phyloP scores from a whole-genome alignment of 371 early-diverging fungal species.

The Mucor circinelloides region DNA sequence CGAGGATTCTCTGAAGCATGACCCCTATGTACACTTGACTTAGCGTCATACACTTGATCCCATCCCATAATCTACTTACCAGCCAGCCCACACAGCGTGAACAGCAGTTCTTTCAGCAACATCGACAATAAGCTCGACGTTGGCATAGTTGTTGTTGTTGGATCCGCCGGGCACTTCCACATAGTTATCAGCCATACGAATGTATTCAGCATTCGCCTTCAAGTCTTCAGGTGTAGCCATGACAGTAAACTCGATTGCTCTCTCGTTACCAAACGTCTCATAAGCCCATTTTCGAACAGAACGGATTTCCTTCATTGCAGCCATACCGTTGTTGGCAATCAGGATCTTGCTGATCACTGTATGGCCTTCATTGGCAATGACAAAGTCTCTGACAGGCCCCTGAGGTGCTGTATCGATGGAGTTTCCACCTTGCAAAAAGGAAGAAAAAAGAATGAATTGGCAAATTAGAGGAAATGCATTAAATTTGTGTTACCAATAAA shows the following conservation, averaged over 20 bases:
- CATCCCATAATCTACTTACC: slow-evolving; percentile 47
- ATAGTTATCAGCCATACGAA: slow-evolving; percentile 98
- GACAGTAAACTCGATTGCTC: slow-evolving; percentile 94
- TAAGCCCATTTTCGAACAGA: slow-evolving; percentile 97
- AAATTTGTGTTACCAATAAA: slow-evolving; percentile 8
- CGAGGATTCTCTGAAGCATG: slow-evolving; percentile 98
- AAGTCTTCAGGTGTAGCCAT: slow-evolving; percentile 99
- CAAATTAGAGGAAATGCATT: neutral
- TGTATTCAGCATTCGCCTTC: slow-evolving; percentile 95
- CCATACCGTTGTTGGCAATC: slow-evolving; percentile 99
- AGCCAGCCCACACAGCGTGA: slow-evolving; percentile 75
- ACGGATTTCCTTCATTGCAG: slow-evolving; percentile 98
- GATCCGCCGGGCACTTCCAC: slow-evolving; percentile 97
- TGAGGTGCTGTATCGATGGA: slow-evolving; percentile 56
- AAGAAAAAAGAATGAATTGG: neutral
- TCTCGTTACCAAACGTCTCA: slow-evolving; percentile 86
- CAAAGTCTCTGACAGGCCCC: slow-evolving; percentile 72
- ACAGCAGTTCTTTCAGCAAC: slow-evolving; percentile 95
- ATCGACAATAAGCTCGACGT: slow-evolving; percentile 96
- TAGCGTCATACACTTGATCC: neutral
- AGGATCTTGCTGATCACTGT: slow-evolving; percentile 90
- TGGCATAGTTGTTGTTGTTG: slow-evolving; percentile 97
- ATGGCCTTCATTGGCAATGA: slow-evolving; percentile 80
- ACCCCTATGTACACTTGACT: slow-evolving; percentile 72
- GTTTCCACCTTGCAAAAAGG: slow-evolving; percentile 62